Evolutionary conservation across 805 yeast species (phyloP).

Genomic region (Candida berthetii): DNA sequence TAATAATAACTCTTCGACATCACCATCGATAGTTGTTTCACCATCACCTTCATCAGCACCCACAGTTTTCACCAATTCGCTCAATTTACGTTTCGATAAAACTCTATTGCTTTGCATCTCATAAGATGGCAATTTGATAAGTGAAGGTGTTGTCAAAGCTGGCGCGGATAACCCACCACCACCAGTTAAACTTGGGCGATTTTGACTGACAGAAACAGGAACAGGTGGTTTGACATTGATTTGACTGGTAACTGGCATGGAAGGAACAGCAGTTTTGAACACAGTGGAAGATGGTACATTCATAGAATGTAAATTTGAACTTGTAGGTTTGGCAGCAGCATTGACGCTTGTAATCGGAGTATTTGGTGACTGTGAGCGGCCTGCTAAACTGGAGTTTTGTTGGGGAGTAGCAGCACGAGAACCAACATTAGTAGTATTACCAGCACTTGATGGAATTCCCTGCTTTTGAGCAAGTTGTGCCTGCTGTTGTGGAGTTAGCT

Average conservation of each 20-base stretch:
- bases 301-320: conserved; percentile 17
- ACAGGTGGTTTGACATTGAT: conserved; percentile 60
- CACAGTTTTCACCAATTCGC: conserved; percentile 78
- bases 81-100: conserved; percentile 80
- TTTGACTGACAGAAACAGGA: conserved; percentile 59
- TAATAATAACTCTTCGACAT: conserved; percentile 83
- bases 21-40: conserved; percentile 88
- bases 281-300: conserved; percentile 21
- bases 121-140: conserved; percentile 70
- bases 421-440: conserved; percentile 13
- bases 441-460: conserved; percentile 8
- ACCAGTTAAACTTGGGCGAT: conserved; percentile 78
- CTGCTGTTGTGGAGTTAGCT: conserved; percentile 6
- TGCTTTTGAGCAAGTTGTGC: neutral
- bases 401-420: conserved; percentile 16
- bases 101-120: conserved; percentile 81
- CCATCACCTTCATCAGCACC: conserved; percentile 89
- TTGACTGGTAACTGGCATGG: conserved; percentile 66
- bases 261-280: conserved; percentile 43
- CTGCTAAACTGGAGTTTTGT: conserved; percentile 8
- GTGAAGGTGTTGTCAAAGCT: conserved; percentile 69
- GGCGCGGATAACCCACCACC: conserved; percentile 74
- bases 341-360: conserved; percentile 40
- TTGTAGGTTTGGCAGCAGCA: conserved; percentile 39
- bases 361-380: conserved; percentile 20